Percentiles rank a stretch among this genome's conserved stretches.
Evolutionary conservation across 2,329 filamentous ascomycete species (phyloP).

Genomic region (Claviceps monticola): DNA sequence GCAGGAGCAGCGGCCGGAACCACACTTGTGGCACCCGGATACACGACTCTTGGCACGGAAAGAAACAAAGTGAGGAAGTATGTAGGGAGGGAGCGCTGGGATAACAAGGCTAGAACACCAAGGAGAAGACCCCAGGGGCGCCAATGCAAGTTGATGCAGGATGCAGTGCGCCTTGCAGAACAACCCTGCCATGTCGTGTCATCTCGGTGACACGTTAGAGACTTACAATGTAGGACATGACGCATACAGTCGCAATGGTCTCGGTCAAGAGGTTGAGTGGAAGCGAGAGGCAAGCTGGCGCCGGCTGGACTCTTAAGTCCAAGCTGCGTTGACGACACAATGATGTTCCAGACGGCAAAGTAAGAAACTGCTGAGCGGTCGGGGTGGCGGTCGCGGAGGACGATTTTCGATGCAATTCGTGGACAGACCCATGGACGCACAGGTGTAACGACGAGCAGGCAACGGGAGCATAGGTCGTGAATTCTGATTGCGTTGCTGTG

Average conservation of each 20-base stretch:
- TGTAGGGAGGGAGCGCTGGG: neutral
- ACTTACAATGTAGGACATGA: conserved; percentile 29
- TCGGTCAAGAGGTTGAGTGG: conserved; percentile 6
- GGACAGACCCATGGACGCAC: neutral
- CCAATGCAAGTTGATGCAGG: conserved; percentile 2
- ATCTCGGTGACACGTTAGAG: neutral
- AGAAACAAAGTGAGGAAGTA: neutral
- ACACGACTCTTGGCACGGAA: conserved; percentile 1
- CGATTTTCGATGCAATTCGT: neutral
- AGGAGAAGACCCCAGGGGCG: neutral
- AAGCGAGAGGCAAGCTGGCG: conserved; percentile 1
- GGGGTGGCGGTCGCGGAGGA: neutral
- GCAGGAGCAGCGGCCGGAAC: conserved; percentile 3
- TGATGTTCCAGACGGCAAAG: neutral
- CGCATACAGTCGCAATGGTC: conserved; percentile 15
- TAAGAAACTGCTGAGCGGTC: neutral
- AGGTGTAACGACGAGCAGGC: neutral
- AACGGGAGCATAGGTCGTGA: neutral
- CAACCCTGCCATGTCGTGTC: conserved; percentile 10
- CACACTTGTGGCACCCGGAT: neutral
- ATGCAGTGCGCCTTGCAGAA: conserved; percentile 5
- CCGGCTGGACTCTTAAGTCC: neutral
- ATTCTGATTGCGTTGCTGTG: neutral
- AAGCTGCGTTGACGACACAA: conserved; percentile 2
- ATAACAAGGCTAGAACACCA: conserved; percentile 3